These are phyloP conservation scores for Aspergillus luchuensis DNA, from an alignment of 2,329 filamentous ascomycete species.

Conservation along the genomic window DNA sequence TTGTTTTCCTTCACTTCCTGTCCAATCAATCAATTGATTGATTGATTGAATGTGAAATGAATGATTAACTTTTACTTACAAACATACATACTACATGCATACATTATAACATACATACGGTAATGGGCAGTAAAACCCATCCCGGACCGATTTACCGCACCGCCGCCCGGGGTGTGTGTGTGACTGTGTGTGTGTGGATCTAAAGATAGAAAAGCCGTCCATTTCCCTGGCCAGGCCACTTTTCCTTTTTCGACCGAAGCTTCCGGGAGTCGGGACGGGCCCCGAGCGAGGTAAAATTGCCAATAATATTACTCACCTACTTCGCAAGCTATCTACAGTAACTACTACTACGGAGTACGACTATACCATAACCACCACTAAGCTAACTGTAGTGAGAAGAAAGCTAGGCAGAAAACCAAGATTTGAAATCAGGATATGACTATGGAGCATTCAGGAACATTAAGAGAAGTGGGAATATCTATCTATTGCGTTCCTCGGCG, in stretches of 20 bases:
- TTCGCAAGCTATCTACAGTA: background rate
- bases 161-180: background rate
- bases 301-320: background rate
- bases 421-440: no score
- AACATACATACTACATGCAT: background rate
- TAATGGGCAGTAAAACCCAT: background rate
- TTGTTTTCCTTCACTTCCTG: no score
- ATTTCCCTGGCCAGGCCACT: background rate
- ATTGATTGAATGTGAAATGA: no score
- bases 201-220: slow-evolving; percentile 6
- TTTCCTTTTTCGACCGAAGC: slow-evolving; percentile 3
- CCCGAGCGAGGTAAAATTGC: slow-evolving; percentile 3
- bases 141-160: background rate
- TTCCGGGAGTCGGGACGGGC: slow-evolving; percentile 3
- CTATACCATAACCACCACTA: no score
- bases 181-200: background rate
- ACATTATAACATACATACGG: background rate
- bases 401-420: no score
- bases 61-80: background rate
- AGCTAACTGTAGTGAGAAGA: no score
- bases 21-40: no score
- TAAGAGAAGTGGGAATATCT: background rate
- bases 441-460: background rate
- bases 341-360: background rate
- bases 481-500: background rate